Base-by-base conservation (phyloP, 2,329 filamentous ascomycete species). In the Penicillium rolfsii region DNA sequence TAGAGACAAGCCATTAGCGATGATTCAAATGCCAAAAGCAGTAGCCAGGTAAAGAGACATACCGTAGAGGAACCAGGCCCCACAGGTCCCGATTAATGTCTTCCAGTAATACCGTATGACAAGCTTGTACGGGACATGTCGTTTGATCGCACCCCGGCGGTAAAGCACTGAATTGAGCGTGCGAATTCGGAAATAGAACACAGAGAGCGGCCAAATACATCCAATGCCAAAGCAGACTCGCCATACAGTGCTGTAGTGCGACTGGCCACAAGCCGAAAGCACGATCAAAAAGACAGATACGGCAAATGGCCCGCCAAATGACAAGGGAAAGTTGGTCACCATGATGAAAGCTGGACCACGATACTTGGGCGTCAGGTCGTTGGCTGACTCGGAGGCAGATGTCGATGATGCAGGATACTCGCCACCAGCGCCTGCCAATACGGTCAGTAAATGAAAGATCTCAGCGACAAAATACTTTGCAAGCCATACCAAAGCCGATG, bases 131-230 rank as follows among this genome's bases (percentile, higher is more conserved):
- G 84, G 82, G 0, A 86, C 80, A 7, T 72, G 71, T 22, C 69
- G 73, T 66, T 85, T 84, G 71, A 85, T 86, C 0, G 84, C 83
- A 4, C 82, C 81, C 1, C 81, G 81, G 28, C 79, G 79, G 63
- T 82, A 84, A 11, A 82, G 81, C 68, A 74, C 81, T 52, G 74
- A 85, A 72, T 80, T 85, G 52, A 83, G 73, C 77, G 82, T 82
- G 63, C 77, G 82, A 43, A 86, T 71, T 14, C 84, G 82, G 61
- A 86, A 84, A 70, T 85, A 85, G 59, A 86, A 84, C 45, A 86
- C 78, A 2, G 80, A 79, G 8, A 86, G 71, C 0, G 84, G 84
- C 16, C 84, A 74, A 45, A 82, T 64, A 40, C 79, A 79, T 24
- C 81, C 81, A 46, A 83, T 80, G 5, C 78, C 81, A 57, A 83